A percentile compares a stretch with the other conserved stretches of the same genome.
phyloP scores from a whole-genome alignment of 345 rosid genomes.

The Salix viminalis region DNA sequence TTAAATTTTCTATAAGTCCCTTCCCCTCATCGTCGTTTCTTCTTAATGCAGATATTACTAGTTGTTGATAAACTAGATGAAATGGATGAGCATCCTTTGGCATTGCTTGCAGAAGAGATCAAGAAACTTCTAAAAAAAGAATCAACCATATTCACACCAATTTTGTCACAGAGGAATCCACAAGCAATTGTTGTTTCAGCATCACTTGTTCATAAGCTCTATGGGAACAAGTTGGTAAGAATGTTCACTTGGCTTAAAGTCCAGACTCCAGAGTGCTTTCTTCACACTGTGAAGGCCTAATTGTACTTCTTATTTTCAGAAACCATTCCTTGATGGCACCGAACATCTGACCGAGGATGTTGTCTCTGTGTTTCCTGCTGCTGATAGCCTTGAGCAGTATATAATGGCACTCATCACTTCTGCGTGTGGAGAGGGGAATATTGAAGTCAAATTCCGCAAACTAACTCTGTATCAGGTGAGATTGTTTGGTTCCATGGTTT shows the following conservation, averaged over 20 bases:
- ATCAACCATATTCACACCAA: constrained; percentile 61
- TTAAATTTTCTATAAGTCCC: background rate
- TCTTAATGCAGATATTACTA: constrained; percentile 52
- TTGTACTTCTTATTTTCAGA: constrained; percentile 46
- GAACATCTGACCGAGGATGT: constrained; percentile 93
- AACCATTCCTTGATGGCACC: constrained; percentile 82
- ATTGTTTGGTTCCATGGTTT: constrained; percentile 7
- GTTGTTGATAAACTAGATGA: constrained; percentile 65
- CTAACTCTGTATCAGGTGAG: constrained; percentile 74
- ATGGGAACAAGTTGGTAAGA: constrained; percentile 85
- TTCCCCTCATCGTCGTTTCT: background rate
- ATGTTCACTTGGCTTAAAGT: constrained; percentile 8
- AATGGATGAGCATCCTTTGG: constrained; percentile 62
- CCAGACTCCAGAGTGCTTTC: background rate
- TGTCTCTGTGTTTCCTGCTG: constrained; percentile 82
- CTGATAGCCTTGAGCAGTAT: constrained; percentile 86
- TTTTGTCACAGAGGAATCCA: constrained; percentile 79
- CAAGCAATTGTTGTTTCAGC: constrained; percentile 68
- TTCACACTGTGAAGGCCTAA: background rate
- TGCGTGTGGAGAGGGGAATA: constrained; percentile 53
- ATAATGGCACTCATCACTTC: constrained; percentile 60
- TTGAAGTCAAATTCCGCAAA: constrained; percentile 61
- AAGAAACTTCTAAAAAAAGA: constrained; percentile 73
- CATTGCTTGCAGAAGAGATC: constrained; percentile 85
- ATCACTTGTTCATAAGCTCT: constrained; percentile 84